Base-by-base conservation (phyloP, 192 early-diverging fungal species). In the Gigaspora rosea region DNA sequence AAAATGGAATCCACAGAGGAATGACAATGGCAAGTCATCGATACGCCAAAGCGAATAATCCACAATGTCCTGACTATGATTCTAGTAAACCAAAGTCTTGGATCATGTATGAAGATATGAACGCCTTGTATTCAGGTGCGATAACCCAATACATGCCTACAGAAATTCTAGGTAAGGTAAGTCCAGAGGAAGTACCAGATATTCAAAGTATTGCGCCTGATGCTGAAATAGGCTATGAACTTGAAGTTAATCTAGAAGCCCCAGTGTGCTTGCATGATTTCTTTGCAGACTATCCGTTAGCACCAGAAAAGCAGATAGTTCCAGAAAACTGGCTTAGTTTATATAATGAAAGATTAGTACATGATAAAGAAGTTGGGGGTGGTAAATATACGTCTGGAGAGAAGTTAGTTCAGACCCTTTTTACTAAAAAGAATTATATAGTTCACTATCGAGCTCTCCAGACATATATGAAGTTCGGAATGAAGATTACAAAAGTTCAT, bases 331-430 rank as follows among this genome's bases (percentile, higher is more conserved):
- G 71, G 71, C 56, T 73, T 59, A 73, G 71, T 35, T 16, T 59
- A n/a, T 73, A 73, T 73, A 73, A 73, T 73, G 56, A 73, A 73
- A 59, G 56, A 8, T 73, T 73, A 59, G 71, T 73, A 46, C 22
- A 61, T 47, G 56, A 73, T 59, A 58, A 57, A 59, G 71, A 35
- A 47, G 35, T 73, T 73, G 56, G 71, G 8, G 56, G 71, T 7
- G 71, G 71, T 20, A 73, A 73, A 73, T 73, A 73, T 47, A 32
- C 32, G 41, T 7, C 33, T 41, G 56, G 56, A 36, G 71, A 73
- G 41, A 73, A 73, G 57, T 11, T 73, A 41, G 4, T 73, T 18
- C 71, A 73, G 16, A 73, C 36, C 7, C 71, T 73, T 48, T 61
- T 46, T 16, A 56, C 36, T 6, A 73, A 71, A 49, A 71, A 71